Evolutionary conservation across 192 early-diverging fungal species (phyloP), one percentile per base, ranked within the genome.

Genomic region (Phycomyces nitens): DNA sequence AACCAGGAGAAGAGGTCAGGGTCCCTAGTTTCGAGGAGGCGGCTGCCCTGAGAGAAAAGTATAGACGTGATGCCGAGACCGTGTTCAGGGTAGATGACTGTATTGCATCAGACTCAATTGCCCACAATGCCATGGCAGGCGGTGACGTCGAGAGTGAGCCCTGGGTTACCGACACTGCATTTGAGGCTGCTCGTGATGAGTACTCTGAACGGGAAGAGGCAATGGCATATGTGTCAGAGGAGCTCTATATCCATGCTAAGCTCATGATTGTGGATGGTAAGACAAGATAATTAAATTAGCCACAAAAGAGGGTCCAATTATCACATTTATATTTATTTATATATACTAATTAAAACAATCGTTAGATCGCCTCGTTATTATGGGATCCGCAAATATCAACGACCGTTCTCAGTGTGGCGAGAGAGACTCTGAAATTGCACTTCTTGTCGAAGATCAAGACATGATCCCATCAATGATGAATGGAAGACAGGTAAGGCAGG

Each of bases 361-460:
- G 29, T 34, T 34, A 34, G 29, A 96, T 73, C 84, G 86, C 7
- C 75, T 84, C 29, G 92, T 89, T 34, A 85, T 96, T 27, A 87
- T 89, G 70, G 94, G 94, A 9, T 92, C 89, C 14, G 92, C 92
- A 42, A 96, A 96, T 69, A 82, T 96, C 69, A 96, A 96, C 68
- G 94, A 96, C 76, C 88, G 94, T 5, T 96, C 94, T 1, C 92
- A 92, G 75, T 73, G 85, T 47, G 94, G 94, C 39, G 85, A 86
- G 62, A 88, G 88, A 56, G 92, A 96, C 68, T 92, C 90, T 11
- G 94, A 96, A 75, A 86, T 96, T 51, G 94, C 92, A 39, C 86
- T 92, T 55, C 58, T 93, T n/a, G 78, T 95, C 12, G 88, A 90
- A 68, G 92, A 95, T 61, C 74, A 83, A 8, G 78, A 84, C 39